A percentile compares a stretch with the other conserved stretches of the same genome.
phyloP scores from a whole-genome alignment of 2,329 filamentous ascomycete species.

The Colletotrichum sp. region DNA sequence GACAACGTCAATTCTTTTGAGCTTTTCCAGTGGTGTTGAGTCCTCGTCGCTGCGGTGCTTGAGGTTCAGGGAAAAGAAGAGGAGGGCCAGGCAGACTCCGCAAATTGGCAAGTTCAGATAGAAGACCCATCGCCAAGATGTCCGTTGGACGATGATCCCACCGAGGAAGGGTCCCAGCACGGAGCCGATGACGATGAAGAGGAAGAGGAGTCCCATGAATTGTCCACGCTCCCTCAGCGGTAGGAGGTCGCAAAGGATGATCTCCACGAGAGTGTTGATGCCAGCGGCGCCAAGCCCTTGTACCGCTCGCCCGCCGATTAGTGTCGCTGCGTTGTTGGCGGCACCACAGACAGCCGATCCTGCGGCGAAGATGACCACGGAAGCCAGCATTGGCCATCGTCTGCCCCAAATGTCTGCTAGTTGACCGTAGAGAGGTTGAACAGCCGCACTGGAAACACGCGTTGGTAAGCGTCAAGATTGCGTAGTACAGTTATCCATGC shows the following conservation, averaged over 20 bases:
- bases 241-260: conserved; percentile 49
- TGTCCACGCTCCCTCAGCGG: conserved; percentile 48
- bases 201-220: conserved; percentile 37
- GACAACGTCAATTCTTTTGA: conserved; percentile 39
- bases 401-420: conserved; percentile 30
- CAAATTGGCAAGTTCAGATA: conserved; percentile 43
- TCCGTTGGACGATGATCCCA: conserved; percentile 27
- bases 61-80: conserved; percentile 28
- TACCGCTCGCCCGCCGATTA: conserved; percentile 47
- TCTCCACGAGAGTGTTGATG: conserved; percentile 24
- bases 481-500: background rate
- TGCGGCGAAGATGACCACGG: conserved; percentile 24
- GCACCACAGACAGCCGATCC: conserved; percentile 27
- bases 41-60: conserved; percentile 17
- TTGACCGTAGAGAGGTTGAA: conserved; percentile 29
- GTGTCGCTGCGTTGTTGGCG: conserved; percentile 33
- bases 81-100: conserved; percentile 22
- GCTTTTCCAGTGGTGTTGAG: conserved; percentile 6
- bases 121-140: conserved; percentile 50
- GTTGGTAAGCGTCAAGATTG: background rate
- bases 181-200: conserved; percentile 41
- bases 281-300: conserved; percentile 43
- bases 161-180: conserved; percentile 36
- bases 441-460: conserved; percentile 22
- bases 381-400: conserved; percentile 19